phyloP scores from a whole-genome alignment of 2,329 filamentous ascomycete species.

The Pestalotiopsis fici region DNA sequence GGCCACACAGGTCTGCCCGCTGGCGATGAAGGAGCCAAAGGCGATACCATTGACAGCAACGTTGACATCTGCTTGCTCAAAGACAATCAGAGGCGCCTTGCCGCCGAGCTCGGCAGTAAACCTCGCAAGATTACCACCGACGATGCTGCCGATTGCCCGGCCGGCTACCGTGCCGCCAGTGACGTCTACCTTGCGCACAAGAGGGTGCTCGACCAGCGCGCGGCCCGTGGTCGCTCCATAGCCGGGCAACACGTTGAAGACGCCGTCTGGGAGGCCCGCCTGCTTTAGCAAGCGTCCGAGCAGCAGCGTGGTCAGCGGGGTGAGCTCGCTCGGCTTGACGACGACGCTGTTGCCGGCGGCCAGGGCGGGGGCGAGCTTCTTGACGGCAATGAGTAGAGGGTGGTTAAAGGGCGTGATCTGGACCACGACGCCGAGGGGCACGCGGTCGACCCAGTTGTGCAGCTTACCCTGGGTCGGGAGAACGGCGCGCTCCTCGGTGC shows the following conservation, averaged over 20 bases:
- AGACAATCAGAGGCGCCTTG: constrained; percentile 70
- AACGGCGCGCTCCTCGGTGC: constrained; percentile 67
- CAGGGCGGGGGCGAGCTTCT: constrained; percentile 62
- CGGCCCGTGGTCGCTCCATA: constrained; percentile 52
- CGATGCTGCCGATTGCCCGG: constrained; percentile 66
- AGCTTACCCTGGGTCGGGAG: constrained; percentile 64
- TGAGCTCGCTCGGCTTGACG: constrained; percentile 64
- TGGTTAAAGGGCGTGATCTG: constrained; percentile 62
- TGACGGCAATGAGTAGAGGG: constrained; percentile 57
- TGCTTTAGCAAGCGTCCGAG: constrained; percentile 62
- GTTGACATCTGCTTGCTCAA: constrained; percentile 64
- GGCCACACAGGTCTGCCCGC: constrained; percentile 64
- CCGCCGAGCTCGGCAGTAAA: constrained; percentile 73
- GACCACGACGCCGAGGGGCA: constrained; percentile 58
- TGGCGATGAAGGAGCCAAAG: constrained; percentile 56
- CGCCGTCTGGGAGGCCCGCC: constrained; percentile 71
- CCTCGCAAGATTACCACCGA: constrained; percentile 66
- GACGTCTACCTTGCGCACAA: constrained; percentile 69
- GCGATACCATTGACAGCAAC: constrained; percentile 71
- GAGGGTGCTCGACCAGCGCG: constrained; percentile 52
- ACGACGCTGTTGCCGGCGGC: constrained; percentile 61
- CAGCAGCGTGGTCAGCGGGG: constrained; percentile 61
- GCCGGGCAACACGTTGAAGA: constrained; percentile 64
- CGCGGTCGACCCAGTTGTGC: constrained; percentile 56
- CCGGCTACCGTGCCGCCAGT: constrained; percentile 75